Evolutionary conservation across 176 grass and related monocot genomes (phyloP), one percentile per base, ranked within the genome.

Genomic region (Dactylis glomerata): DNA sequence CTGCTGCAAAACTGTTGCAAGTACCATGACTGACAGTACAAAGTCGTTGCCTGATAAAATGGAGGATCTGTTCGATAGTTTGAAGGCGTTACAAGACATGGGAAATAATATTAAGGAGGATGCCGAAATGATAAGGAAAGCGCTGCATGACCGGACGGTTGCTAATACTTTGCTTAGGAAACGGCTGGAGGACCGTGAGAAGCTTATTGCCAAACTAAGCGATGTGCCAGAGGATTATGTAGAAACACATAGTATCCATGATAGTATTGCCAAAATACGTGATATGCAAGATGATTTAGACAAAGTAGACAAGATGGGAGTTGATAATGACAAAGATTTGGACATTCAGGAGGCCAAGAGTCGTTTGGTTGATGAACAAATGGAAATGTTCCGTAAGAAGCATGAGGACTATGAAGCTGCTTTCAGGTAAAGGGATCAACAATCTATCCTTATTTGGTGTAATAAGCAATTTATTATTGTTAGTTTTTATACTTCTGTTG

Each of bases 21-120:
- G 68, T 45, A 71, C 68, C 38, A 44, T 44, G 68, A 26, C 11
- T 71, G 38, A 71, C 68, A 71, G 68, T 71, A 72, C 68, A 72
- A 72, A 45, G 68, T 27, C 23, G 23, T 71, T 42, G 68, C 40
- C 24, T 6, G 68, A 28, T 72, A 61, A 14, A 61, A 23, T 58
- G 59, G 31, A 63, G 59, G 59, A 63, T 63, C 59, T 63, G 13
- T 31, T 7, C 27, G 59, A 63, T 63, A 30, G 59, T 63, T 31
- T 31, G 40, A 72, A 72, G 40, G 8, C 23, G 46, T 44, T 72
- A 14, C 13, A 72, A 45, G 23, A 72, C 40, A 72, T 72, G 68
- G 3, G 17, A 45, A 72, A 16, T 38, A 45, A 72, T 72, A 44
- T 72, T 72, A 15, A 72, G 68, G 68, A 72, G 40, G 40, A 44